Percentiles rank a stretch among this genome's conserved stretches.
Conservation (phyloP, 1,139 yeast genomes). For the Kodamaea alishanica region DNA sequence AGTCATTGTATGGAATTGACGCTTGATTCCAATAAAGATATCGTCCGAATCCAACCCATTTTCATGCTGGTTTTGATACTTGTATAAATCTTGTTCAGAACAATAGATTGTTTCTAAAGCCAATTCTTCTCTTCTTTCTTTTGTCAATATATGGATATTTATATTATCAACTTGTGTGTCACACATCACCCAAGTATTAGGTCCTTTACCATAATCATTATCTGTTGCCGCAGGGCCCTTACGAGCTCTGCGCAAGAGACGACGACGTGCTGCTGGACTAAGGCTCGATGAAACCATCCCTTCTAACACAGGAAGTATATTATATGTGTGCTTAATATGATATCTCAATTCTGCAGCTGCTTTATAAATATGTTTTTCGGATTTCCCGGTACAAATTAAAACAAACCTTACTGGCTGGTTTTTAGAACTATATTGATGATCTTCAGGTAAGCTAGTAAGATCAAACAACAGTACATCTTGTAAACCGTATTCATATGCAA, state of each 20-base stretch:
- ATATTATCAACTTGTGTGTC: conserved; percentile 63
- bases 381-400: conserved; percentile 73
- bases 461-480: conserved; percentile 58
- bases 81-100: conserved; percentile 36
- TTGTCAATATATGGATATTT: conserved; percentile 68
- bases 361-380: conserved; percentile 69
- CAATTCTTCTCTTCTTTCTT: conserved; percentile 60
- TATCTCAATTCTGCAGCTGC: conserved; percentile 59
- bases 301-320: conserved; percentile 53
- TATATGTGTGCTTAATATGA: conserved; percentile 32
- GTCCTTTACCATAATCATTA: conserved; percentile 51
- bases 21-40: conserved; percentile 47
- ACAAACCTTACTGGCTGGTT: conserved; percentile 45
- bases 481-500: conserved; percentile 64
- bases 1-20: conserved; percentile 36
- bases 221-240: conserved; percentile 54
- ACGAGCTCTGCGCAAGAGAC: conserved; percentile 57
- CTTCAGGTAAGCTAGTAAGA: conserved; percentile 29
- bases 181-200: conserved; percentile 79
- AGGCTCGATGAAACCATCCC: conserved; percentile 66
- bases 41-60: conserved; percentile 31
- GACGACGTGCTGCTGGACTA: conserved; percentile 55
- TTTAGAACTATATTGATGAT: conserved; percentile 37
- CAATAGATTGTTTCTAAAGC: conserved; percentile 72
- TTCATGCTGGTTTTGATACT: conserved; percentile 19